A percentile compares a stretch with the other conserved stretches of the same genome.
Conservation (phyloP, 2,329 filamentous ascomycete genomes). For the Ceratocystis eucalypticola region DNA sequence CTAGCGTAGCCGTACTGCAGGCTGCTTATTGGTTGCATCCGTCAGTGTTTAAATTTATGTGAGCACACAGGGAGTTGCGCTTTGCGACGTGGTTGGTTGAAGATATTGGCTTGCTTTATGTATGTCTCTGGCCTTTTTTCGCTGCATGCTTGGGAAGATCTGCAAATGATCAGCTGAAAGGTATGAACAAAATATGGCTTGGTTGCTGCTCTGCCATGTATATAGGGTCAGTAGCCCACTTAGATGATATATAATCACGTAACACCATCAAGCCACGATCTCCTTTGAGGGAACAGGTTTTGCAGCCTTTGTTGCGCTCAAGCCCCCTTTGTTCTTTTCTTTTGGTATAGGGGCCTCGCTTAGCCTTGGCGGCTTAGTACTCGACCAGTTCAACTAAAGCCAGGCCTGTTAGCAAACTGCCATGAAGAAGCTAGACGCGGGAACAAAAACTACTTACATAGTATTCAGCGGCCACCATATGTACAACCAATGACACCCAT, state of each 20-base stretch:
- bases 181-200: no score
- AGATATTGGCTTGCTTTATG: background rate
- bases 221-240: background rate
- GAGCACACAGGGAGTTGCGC: background rate
- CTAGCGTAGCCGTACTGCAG: background rate
- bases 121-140: background rate
- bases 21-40: background rate
- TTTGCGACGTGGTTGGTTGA: background rate
- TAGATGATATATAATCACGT: background rate
- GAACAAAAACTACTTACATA: conserved; percentile 6
- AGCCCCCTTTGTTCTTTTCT: background rate
- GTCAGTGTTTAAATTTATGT: background rate
- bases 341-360: background rate
- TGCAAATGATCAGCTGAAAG: background rate
- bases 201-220: background rate
- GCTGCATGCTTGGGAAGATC: background rate
- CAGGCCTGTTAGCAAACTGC: background rate
- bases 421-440: background rate
- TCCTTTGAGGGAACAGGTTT: background rate
- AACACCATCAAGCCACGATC: background rate
- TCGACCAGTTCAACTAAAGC: conserved; percentile 1
- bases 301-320: background rate
- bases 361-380: background rate
- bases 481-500: conserved; percentile 6
- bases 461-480: background rate